These are phyloP conservation scores for Lyophyllum semitale DNA, from an alignment of 768 basidiomycete genomes.

Conservation along the genomic window DNA sequence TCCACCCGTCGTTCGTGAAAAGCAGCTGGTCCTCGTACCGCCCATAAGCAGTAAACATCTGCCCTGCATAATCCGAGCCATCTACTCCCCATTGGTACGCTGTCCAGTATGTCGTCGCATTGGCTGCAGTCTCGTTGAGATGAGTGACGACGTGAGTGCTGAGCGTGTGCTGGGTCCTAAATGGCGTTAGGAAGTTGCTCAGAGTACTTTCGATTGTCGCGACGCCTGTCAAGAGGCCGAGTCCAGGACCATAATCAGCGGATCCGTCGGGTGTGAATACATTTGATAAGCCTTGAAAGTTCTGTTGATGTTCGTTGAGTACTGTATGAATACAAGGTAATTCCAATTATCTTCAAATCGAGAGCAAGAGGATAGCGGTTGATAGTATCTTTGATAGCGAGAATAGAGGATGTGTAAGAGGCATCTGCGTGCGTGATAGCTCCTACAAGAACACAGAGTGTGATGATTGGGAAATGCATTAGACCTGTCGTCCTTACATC, in stretches of 20 bases:
- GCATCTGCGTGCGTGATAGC: too few relatives aligned
- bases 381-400: neutral
- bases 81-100: neutral
- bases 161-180: neutral
- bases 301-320: neutral
- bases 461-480: too few relatives aligned
- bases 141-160: neutral
- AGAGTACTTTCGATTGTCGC: neutral
- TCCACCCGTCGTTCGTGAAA: neutral
- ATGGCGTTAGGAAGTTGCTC: neutral
- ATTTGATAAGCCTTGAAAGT: neutral
- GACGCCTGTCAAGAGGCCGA: neutral
- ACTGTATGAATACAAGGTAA: too few relatives aligned
- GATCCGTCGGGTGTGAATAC: neutral
- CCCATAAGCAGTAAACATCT: neutral
- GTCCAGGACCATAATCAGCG: neutral
- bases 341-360: neutral
- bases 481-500: too few relatives aligned
- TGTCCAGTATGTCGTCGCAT: neutral
- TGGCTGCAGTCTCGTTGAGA: neutral
- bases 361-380: too few relatives aligned
- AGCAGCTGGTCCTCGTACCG: neutral
- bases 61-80: neutral
- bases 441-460: too few relatives aligned
- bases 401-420: neutral